These are phyloP conservation scores for Neoboletus subvelutipes DNA, from an alignment of 768 basidiomycete genomes.

Conservation along the genomic window DNA sequence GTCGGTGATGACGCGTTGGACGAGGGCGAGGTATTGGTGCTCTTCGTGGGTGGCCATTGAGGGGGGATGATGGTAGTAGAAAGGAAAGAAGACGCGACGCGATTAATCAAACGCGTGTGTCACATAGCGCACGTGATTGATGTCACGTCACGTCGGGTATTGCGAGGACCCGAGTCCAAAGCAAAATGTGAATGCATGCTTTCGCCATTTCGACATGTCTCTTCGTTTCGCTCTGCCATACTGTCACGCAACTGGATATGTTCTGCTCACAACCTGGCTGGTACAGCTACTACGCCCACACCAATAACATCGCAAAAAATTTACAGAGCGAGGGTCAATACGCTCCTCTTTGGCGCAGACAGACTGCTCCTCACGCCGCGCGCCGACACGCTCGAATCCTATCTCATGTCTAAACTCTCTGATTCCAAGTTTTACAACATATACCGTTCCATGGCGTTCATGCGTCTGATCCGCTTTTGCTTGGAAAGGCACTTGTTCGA, in stretches of 20 bases:
- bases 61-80: too few species aligned
- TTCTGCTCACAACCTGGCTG: not conserved
- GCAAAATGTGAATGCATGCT: not conserved
- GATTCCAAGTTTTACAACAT: conserved; percentile 28
- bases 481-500: conserved; percentile 38
- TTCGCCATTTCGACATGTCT: conserved; percentile 7
- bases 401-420: conserved; percentile 24
- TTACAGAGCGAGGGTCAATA: conserved; percentile 25
- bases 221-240: conserved; percentile 2
- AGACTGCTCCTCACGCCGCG: conserved; percentile 24
- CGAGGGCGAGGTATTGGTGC: too few species aligned
- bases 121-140: too few species aligned
- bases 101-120: not conserved
- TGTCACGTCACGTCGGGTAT: too few species aligned
- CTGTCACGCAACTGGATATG: conserved; percentile 3
- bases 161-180: not conserved
- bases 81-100: too few species aligned
- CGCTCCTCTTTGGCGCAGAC: conserved; percentile 28
- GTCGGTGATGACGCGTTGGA: too few species aligned
- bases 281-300: not conserved
- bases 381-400: conserved; percentile 20
- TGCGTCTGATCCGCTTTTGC: conserved; percentile 41
- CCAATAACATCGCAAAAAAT: conserved; percentile 14
- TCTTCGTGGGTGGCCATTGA: too few species aligned
- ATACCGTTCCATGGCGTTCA: conserved; percentile 34